Percentiles rank a stretch among this genome's conserved stretches.
phyloP scores from a whole-genome alignment of 2,329 filamentous ascomycete genomes.

The Phaeomoniella chlamydospora region DNA sequence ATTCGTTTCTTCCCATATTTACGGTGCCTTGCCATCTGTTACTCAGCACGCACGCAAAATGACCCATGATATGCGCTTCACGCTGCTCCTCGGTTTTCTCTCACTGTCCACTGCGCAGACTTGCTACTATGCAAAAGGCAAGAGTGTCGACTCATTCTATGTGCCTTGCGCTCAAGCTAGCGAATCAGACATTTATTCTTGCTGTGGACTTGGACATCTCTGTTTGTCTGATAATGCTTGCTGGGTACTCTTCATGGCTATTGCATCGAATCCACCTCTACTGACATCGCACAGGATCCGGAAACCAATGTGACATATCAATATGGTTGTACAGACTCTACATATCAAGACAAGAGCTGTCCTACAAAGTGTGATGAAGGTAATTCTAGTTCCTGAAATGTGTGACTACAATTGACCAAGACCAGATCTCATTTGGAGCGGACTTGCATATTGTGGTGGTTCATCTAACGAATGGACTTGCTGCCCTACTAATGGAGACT shows the following conservation, averaged over 20 bases:
- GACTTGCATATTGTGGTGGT: conserved; percentile 10
- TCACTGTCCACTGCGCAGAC: background rate
- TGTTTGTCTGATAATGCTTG: conserved; percentile 10
- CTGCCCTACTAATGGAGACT: conserved; percentile 2
- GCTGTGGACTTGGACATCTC: conserved; percentile 10
- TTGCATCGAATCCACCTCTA: conserved; percentile 3
- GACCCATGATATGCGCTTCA: no score
- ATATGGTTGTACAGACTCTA: conserved; percentile 10
- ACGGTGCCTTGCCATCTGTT: no score
- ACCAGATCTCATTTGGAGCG: conserved; percentile 6
- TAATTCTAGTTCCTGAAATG: background rate
- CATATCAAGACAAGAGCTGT: conserved; percentile 9
- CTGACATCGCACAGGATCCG: conserved; percentile 3
- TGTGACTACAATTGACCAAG: conserved; percentile 4
- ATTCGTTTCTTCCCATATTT: no score
- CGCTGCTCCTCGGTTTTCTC: no score
- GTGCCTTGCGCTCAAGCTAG: conserved; percentile 11
- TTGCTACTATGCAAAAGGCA: background rate
- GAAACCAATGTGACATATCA: conserved; percentile 9
- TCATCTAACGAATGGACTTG: conserved; percentile 6
- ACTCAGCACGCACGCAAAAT: no score
- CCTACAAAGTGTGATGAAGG: conserved; percentile 7
- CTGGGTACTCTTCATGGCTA: conserved; percentile 6
- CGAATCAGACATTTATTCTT: conserved; percentile 8
- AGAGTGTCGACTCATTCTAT: conserved; percentile 4